Base-by-base conservation (phyloP, 768 basidiomycete species). In the Cytidiella melzeri region DNA sequence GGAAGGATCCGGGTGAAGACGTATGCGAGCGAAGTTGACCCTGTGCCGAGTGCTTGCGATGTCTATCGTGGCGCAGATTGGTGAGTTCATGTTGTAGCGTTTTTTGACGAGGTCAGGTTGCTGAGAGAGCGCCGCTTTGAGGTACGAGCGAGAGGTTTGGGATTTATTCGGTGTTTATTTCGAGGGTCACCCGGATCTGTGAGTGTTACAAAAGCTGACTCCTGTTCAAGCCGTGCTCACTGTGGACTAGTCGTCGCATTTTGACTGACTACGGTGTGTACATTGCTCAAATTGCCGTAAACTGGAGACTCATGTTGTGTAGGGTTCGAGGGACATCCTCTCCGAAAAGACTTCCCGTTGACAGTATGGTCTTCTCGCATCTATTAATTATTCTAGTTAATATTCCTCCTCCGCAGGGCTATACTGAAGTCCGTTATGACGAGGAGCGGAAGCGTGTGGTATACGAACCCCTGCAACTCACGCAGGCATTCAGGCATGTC, bases 121-220 rank as follows among this genome's bases (percentile, higher is more conserved):
- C n/a, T n/a, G n/a, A n/a, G n/a, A n/a, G n/a, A n/a, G n/a, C n/a
- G n/a, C n/a, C n/a, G n/a, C n/a, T n/a, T 51, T 7, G 10, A 90
- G 87, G 87, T 97, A 96, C 65, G 96, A 99, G 69, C 78, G 96
- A 51, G 96, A 99, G 68, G 84, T 89, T 24, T 99, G 95, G 94
- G 96, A 99, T 71, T 77, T 99, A 68, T 99, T 74, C 63, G 96
- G 96, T 40, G 87, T 99, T 41, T 96, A 92, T 76, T 99, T 99
- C 75, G 81, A 81, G 53, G 87, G 83, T 43, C 96, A 99, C 69
- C 96, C 96, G 19, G 96, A 99, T 67, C 77, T 99, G 87, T 93
- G 63, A 59, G 90, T 79, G 15, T 26, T n/a, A n/a, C n/a, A n/a
- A n/a, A n/a, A n/a, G n/a, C n/a, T n/a, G n/a, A n/a, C n/a, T n/a